Evolutionary conservation across 306 rosid species (phyloP).

Genomic region (Herpetospermum pedunculosum): DNA sequence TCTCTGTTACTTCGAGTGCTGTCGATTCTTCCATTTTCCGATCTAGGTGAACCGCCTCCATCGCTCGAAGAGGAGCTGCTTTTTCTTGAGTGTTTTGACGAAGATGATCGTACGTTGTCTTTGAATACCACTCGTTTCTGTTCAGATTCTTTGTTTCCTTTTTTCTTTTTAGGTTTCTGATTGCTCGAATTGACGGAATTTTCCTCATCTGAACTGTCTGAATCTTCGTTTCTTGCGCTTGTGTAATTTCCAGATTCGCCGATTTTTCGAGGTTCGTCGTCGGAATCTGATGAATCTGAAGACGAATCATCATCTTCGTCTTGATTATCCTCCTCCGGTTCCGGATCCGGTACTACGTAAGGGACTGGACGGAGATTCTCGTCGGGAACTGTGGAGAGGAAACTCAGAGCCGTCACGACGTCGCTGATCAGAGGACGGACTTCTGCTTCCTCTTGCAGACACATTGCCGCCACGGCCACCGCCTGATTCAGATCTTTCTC

Average conservation of each 20-base stretch:
- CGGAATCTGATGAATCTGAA: conserved; percentile 4
- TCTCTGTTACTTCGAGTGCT: conserved; percentile 19
- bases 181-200: background rate
- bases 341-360: conserved; percentile 6
- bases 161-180: background rate
- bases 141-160: conserved; percentile 9
- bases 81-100: conserved; percentile 27
- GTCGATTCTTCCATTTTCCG: conserved; percentile 7
- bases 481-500: conserved; percentile 85
- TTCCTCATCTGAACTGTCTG: background rate
- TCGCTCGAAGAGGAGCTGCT: conserved; percentile 24
- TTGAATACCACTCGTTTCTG: conserved; percentile 12
- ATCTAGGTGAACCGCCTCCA: conserved; percentile 14
- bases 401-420: conserved; percentile 64
- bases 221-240: conserved; percentile 2
- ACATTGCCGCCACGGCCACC: conserved; percentile 90
- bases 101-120: background rate
- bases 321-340: background rate
- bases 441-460: conserved; percentile 75
- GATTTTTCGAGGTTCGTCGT: background rate
- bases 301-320: background rate
- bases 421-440: conserved; percentile 88
- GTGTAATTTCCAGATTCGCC: background rate
- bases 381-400: conserved; percentile 38
- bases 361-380: conserved; percentile 14